phyloP scores from a whole-genome alignment of 2,329 filamentous ascomycete species.

The Paecilomyces fulvus region DNA sequence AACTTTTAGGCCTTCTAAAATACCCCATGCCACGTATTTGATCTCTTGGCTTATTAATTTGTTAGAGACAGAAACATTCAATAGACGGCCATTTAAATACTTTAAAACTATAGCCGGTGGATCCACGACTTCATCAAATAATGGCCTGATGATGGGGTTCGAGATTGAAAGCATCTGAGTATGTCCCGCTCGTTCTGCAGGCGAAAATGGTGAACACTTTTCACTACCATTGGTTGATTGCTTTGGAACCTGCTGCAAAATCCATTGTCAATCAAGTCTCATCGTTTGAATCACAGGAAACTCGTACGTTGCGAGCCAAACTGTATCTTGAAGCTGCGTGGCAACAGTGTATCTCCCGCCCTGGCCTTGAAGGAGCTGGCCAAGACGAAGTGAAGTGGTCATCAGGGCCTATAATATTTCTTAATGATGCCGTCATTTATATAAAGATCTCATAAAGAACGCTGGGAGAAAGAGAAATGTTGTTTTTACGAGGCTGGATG shows the following conservation, averaged over 20 bases:
- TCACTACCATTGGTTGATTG: background rate
- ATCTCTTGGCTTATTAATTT: conserved; percentile 1
- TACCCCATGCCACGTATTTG: conserved; percentile 2
- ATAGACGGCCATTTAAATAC: background rate
- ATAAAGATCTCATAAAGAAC: background rate
- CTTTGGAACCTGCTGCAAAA: background rate
- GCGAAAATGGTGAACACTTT: background rate
- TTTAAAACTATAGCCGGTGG: conserved; percentile 2
- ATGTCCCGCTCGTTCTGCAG: conserved; percentile 2
- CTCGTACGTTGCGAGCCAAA: background rate
- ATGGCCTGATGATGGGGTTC: conserved; percentile 2
- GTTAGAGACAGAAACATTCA: conserved; percentile 1
- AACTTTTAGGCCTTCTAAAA: conserved; percentile 1
- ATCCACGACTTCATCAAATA: conserved; percentile 1
- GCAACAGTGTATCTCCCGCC: background rate
- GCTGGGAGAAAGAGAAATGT: background rate
- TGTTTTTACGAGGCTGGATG: background rate
- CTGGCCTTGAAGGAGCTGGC: background rate
- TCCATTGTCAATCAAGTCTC: background rate
- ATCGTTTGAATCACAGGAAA: background rate
- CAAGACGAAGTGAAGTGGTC: background rate
- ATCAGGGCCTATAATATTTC: background rate
- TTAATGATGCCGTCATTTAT: background rate
- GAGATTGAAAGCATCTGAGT: conserved; percentile 1
- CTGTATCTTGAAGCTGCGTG: background rate